Percentiles rank a stretch among this genome's conserved stretches.
phyloP scores from a whole-genome alignment of 148 eudicot genomes.

The Polygonum aviculare region DNA sequence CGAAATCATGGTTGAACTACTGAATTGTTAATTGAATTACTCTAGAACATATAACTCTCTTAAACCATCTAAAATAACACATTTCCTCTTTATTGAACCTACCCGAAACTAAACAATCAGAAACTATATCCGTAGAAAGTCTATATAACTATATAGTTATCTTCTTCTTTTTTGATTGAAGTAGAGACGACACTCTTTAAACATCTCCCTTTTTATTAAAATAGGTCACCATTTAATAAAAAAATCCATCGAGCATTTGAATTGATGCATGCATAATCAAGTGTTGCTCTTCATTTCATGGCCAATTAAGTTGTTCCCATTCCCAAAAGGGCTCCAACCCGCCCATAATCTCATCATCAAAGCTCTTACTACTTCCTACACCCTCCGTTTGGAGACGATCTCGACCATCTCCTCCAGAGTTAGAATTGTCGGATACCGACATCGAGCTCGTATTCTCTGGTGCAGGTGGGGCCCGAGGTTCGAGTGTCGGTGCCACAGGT shows the following conservation, averaged over 20 bases:
- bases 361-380: neutral
- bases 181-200: too few species aligned
- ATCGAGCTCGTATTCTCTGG: neutral
- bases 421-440: conserved; percentile 7
- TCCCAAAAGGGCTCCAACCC: conserved; percentile 17
- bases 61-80: too few species aligned
- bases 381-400: neutral
- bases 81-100: too few species aligned
- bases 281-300: conserved; percentile 2
- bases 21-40: too few species aligned
- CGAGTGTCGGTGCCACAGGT: neutral
- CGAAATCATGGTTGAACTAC: too few species aligned
- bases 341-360: neutral
- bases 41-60: too few species aligned
- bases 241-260: neutral
- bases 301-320: conserved; percentile 23
- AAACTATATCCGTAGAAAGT: too few species aligned
- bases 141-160: too few species aligned
- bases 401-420: conserved; percentile 13
- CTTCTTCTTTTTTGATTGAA: too few species aligned
- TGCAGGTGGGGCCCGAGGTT: neutral
- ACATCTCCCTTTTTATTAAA: too few species aligned
- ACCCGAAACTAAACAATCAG: too few species aligned
- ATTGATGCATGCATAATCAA: neutral
- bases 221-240: too few species aligned